Evolutionary conservation across 345 rosid species (phyloP), one percentile per base, ranked within the genome.

Genomic region (Eucalyptus guilfoylei): DNA sequence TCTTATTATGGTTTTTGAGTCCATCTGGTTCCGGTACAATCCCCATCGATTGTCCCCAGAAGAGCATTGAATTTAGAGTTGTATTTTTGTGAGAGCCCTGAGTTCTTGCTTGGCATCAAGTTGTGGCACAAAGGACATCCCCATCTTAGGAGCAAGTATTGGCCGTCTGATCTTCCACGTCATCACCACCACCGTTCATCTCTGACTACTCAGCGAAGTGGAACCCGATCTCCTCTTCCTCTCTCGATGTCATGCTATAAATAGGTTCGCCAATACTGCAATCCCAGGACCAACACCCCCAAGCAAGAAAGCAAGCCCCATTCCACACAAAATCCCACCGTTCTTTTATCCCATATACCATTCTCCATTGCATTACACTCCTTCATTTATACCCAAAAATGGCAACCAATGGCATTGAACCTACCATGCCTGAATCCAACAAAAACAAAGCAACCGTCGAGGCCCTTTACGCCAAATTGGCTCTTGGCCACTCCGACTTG

Each of bases 401-500:
- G 80, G 49, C 49, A 85, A 60, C 60, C 62, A 80, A 14, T 55
- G 30, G 55, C 13, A 30, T 42, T 48, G 85, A 37, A 40, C 67
- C 47, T 50, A 16, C 34, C 69, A 52, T 62, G 55, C 72, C 88
- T 7, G 91, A 92, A 87, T 85, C 85, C 42, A 87, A 87, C 8
- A 6, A 28, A 15, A 93, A 91, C 90, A 92, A 87, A 85, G 90
- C 69, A 3, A 81, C 89, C 23, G 92, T 95, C 30, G 92, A 87
- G 54, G 88, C 89, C 44, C 91, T 96, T 13, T 96, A 96, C 92
- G 93, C 89, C 90, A 95, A 95, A 49, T 58, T 96, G 90, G 90
- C 93, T 34, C 64, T 90, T 34, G 95, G 92, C 1, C 90, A 94
- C 80, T 80, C 89, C 76, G 91, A 88, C 3, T 88, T 85, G 8